These are phyloP conservation scores for Nigrospora oryzae DNA, from an alignment of 2,329 filamentous ascomycete species.

Conservation along the genomic window DNA sequence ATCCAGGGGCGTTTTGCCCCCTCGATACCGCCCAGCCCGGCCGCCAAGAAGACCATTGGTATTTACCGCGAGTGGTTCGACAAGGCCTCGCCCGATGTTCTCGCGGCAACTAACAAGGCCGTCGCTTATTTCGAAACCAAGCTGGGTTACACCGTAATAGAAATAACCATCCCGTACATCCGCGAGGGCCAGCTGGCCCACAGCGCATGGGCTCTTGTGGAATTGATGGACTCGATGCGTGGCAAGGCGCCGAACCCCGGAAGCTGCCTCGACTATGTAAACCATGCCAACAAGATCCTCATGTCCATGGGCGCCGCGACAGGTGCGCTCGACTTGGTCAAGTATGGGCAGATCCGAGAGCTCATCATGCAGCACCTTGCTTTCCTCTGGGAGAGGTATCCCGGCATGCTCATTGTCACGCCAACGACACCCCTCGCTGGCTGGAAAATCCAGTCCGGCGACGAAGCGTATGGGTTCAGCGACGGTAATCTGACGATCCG, in stretches of 20 bases:
- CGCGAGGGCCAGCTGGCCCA: conserved; percentile 69
- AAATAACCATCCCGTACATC: conserved; percentile 60
- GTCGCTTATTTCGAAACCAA: conserved; percentile 40
- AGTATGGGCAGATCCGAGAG: conserved; percentile 64
- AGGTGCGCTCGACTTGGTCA: conserved; percentile 60
- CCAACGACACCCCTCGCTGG: conserved; percentile 71
- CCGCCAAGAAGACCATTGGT: conserved; percentile 56
- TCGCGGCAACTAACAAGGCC: conserved; percentile 50
- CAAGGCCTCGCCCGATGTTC: conserved; percentile 56
- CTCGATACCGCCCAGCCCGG: conserved; percentile 33
- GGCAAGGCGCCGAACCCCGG: conserved; percentile 32
- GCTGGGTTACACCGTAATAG: conserved; percentile 39
- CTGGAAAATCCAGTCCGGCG: conserved; percentile 54
- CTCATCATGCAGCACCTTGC: conserved; percentile 46
- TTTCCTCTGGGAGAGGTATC: conserved; percentile 52
- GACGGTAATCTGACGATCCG: conserved; percentile 66
- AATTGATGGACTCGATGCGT: conserved; percentile 47
- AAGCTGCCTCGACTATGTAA: conserved; percentile 47
- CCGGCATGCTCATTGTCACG: conserved; percentile 69
- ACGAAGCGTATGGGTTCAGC: conserved; percentile 62
- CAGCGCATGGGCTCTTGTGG: conserved; percentile 66
- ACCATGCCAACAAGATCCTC: conserved; percentile 61
- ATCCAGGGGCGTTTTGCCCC: conserved; percentile 56
- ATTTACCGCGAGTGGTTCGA: conserved; percentile 63
- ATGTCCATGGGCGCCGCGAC: conserved; percentile 57